phyloP scores from a whole-genome alignment of 2,329 filamentous ascomycete genomes.

The Colletotrichum echinochloae region DNA sequence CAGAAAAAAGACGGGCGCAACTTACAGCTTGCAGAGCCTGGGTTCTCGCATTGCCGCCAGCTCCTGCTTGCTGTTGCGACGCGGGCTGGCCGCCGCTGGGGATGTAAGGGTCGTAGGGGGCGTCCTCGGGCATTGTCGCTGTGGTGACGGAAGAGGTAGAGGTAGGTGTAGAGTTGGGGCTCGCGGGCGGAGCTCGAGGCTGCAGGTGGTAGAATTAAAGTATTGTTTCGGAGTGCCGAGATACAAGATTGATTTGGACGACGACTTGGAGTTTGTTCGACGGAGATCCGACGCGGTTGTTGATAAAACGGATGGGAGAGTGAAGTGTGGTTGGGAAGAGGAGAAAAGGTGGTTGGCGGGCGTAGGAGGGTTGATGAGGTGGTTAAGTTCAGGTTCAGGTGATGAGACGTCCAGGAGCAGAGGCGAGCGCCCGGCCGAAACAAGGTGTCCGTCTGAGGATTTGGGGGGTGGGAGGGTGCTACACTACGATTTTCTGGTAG shows the following conservation, averaged over 20 bases:
- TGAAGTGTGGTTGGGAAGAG: constrained; percentile 35
- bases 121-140: constrained; percentile 64
- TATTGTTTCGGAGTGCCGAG: constrained; percentile 8
- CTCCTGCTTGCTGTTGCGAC: constrained; percentile 54
- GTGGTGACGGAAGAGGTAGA: constrained; percentile 36
- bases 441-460: constrained; percentile 41
- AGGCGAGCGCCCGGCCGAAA: constrained; percentile 40
- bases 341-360: constrained; percentile 40
- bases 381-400: constrained; percentile 40
- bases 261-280: constrained; percentile 24
- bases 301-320: constrained; percentile 18
- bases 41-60: constrained; percentile 63
- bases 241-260: constrained; percentile 19
- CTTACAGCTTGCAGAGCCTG: constrained; percentile 87
- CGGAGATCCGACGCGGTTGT: constrained; percentile 23
- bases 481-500: too few relatives aligned
- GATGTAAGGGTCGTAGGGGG: constrained; percentile 91
- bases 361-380: constrained; percentile 39
- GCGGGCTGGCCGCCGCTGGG: constrained; percentile 74
- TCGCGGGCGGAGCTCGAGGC: constrained; percentile 26
- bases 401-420: constrained; percentile 40
- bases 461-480: constrained; percentile 34
- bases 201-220: constrained; percentile 14
- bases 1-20: constrained; percentile 47
- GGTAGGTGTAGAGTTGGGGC: not conserved